phyloP scores from a whole-genome alignment of 768 basidiomycete genomes.

The Xerocomellus amylosporus region DNA sequence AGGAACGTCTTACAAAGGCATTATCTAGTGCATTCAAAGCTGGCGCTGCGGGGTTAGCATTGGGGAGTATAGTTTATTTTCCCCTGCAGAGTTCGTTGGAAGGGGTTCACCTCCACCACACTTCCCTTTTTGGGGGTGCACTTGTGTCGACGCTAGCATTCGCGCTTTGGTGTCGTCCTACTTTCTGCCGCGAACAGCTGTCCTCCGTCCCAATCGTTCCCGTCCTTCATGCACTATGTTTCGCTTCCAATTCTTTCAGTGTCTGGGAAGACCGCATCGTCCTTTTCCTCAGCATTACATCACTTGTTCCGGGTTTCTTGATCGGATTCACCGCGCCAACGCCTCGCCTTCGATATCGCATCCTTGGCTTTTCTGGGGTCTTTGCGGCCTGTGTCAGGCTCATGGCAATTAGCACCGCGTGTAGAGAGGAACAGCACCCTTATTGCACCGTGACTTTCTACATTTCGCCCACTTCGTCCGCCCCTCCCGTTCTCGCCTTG shows the following conservation, averaged over 20 bases:
- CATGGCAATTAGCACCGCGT: constrained; percentile 82
- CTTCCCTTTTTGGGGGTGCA: constrained; percentile 46
- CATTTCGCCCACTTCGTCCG: constrained; percentile 62
- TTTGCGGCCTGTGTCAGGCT: constrained; percentile 68
- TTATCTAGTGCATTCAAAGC: constrained; percentile 35
- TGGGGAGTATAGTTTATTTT: constrained; percentile 37
- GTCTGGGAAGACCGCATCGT: constrained; percentile 92
- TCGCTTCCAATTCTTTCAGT: constrained; percentile 95
- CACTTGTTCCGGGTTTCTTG: constrained; percentile 57
- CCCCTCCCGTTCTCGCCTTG: constrained; percentile 60
- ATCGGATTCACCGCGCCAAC: constrained; percentile 68
- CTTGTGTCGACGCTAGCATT: constrained; percentile 47
- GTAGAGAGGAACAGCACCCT: constrained; percentile 92
- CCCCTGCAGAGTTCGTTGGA: constrained; percentile 35
- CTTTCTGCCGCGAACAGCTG: constrained; percentile 27
- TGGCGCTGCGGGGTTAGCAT: constrained; percentile 34
- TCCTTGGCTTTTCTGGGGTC: constrained; percentile 66
- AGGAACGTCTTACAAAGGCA: constrained; percentile 39
- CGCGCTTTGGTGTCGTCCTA: constrained; percentile 41
- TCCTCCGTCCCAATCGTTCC: constrained; percentile 46
- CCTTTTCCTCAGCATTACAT: constrained; percentile 69
- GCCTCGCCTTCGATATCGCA: constrained; percentile 64
- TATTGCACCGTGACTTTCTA: constrained; percentile 92
- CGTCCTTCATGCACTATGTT: constrained; percentile 67
- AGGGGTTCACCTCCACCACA: constrained; percentile 51